Conservation (phyloP, 2,329 filamentous ascomycete genomes). For the Aspergillus sp. region DNA sequence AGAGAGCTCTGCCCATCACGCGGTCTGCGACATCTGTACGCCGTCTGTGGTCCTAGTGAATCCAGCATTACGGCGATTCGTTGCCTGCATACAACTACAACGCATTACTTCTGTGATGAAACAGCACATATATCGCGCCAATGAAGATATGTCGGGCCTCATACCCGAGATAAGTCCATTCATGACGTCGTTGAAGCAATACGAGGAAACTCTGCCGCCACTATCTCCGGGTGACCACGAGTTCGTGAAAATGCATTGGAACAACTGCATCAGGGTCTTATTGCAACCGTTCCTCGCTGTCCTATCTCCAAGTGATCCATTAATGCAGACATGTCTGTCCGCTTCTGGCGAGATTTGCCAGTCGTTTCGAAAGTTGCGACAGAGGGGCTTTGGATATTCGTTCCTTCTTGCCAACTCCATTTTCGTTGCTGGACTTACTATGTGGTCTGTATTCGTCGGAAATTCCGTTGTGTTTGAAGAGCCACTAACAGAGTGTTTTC, state of each 20-base stretch:
- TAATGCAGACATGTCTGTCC: constrained; percentile 11
- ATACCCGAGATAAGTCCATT: constrained; percentile 12
- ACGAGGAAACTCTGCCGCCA: constrained; percentile 6
- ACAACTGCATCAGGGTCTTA: constrained; percentile 14
- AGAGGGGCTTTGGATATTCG: constrained; percentile 93
- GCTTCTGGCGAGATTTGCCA: constrained; percentile 21
- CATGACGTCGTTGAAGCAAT: constrained; percentile 11
- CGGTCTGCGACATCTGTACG: too few relatives aligned
- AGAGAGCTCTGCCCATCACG: too few relatives aligned
- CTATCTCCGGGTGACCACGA: constrained; percentile 13
- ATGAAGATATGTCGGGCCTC: constrained; percentile 1
- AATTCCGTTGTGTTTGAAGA: constrained; percentile 87
- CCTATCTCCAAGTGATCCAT: constrained; percentile 8
- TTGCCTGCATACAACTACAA: constrained; percentile 13
- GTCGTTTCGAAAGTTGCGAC: constrained; percentile 67
- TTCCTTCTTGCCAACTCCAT: constrained; percentile 97
- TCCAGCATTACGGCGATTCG: constrained; percentile 5
- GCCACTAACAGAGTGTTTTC: constrained; percentile 1
- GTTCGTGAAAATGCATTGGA: constrained; percentile 24
- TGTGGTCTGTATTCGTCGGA: constrained; percentile 52
- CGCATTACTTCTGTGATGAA: constrained; percentile 18
- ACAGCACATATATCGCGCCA: constrained; percentile 16
- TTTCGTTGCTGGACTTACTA: constrained; percentile 90
- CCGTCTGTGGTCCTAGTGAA: too few relatives aligned
- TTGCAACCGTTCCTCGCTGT: constrained; percentile 18